Base-by-base conservation (phyloP, 768 basidiomycete species). In the Amanita molliuscula region DNA sequence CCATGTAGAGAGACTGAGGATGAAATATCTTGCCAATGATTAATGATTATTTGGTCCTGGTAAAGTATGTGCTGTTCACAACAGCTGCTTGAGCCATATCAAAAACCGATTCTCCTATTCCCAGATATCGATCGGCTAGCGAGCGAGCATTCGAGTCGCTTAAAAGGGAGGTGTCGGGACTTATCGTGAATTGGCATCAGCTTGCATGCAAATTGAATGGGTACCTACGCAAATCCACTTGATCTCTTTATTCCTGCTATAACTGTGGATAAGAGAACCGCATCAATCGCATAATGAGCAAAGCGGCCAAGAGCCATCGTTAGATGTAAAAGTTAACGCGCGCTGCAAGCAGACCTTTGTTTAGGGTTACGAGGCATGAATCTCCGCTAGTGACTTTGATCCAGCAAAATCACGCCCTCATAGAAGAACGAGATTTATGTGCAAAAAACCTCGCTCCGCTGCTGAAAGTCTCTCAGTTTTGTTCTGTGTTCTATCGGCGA, bases 171-270 rank as follows among this genome's bases (percentile, higher is more conserved):
- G 86, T 78, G 57, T 90, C 71, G 21, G 83, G 74, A 25, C 92
- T 91, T 36, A 52, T 35, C 25, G n/a, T 40, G 41, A 21, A 52
- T 46, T 44, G 53, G 44, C 16, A 31, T 44, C 23, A 43, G 42
- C 53, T 47, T 42, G 31, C 23, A 38, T 23, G 33, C 38, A 11
- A 16, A 37, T 11, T 10, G 34, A 31, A 50, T 45, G 42, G 44
- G 21, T 28, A 83, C 92, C 66, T 62, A 96, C 94, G 77, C 67
- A 69, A 91, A 92, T 31, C 94, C 94, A 53, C 85, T 94, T 15
- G 91, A 84, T 52, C 89, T 81, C 63, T 83, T 82, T 53, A 98
- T 83, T 26, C 95, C 95, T 34, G 95, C 95, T 35, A 94, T 67
- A 6, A 97, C 77, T 10, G 95, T 90, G 13, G 93, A 93, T 33